Evolutionary conservation across 192 early-diverging fungal species (phyloP), one percentile per base, ranked within the genome.

Genomic region (Coemansia biformis): DNA sequence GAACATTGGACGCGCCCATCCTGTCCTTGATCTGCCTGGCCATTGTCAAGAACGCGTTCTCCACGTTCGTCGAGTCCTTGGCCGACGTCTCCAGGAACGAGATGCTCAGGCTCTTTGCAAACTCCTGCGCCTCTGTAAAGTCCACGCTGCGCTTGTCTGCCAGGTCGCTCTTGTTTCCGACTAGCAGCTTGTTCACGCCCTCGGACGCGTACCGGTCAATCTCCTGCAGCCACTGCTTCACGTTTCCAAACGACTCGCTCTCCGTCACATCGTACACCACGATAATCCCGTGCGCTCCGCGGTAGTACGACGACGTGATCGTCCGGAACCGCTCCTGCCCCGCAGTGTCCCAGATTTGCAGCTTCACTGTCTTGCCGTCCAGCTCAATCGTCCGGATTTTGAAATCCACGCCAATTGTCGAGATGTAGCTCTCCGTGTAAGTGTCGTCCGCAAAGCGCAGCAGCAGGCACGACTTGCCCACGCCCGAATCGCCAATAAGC

Each of bases 41-140:
- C 96, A 99, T 97, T 24, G 92, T 97, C 85, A 99, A 80, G 81
- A 99, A 99, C 28, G 96, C 96, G 60, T 92, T 89, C 77, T 99
- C 96, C 13, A 99, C 96, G 57, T 99, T 99, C 17, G 89, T 89
- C 10, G 96, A 86, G 57, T 91, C 87, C 81, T 99, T 99, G 48
- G 96, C 96, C 8, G 86, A 89, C 7, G 96, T 99, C 67, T 99
- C 96, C 77, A 99, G 77, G 71, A 99, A 92, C 26, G 93, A 87
- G 44, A 99, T 95, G 24, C 67, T 75, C 29, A 99, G 76, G 21
- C 78, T 60, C 57, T 90, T 89, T 22, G 94, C 86, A 77, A 93
- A 96, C 78, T 94, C 93, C 86, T 95, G 61, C 9, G 71, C 76
- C 21, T 50, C 72, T 11, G 79, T 81, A 56, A 74, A 79, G 15